Evolutionary conservation across 768 basidiomycete species (phyloP).

Genomic region (Mycena belliarum): DNA sequence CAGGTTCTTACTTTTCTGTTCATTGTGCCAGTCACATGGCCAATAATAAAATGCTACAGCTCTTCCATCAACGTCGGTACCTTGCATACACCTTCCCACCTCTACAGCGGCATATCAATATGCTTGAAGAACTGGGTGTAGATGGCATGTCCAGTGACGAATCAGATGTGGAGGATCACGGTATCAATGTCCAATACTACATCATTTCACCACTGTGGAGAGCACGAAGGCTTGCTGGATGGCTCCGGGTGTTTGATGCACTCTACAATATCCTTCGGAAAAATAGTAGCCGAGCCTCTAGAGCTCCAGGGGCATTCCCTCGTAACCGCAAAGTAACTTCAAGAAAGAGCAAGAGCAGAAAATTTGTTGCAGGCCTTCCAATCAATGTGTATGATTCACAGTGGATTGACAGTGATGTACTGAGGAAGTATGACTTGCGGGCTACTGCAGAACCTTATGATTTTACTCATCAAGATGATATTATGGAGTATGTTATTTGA

Average conservation of each 20-base stretch:
- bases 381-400: constrained; percentile 16
- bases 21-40: not conserved
- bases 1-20: not conserved
- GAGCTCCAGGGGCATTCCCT: constrained; percentile 8
- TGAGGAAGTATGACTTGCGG: not conserved
- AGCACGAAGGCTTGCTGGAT: constrained; percentile 12
- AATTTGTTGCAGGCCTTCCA: constrained; percentile 21
- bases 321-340: not conserved
- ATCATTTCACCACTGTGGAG: constrained; percentile 21
- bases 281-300: not conserved
- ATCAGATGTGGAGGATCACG: constrained; percentile 19
- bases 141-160: constrained; percentile 31
- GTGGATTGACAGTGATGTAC: constrained; percentile 10
- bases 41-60: not conserved
- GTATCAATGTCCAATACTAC: not conserved
- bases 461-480: constrained; percentile 16
- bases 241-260: constrained; percentile 24
- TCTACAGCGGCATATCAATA: constrained; percentile 15
- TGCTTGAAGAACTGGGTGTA: constrained; percentile 23
- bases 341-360: constrained; percentile 1
- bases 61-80: constrained; percentile 4
- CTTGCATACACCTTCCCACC: constrained; percentile 7
- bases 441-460: constrained; percentile 12
- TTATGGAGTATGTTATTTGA: constrained; percentile 12
- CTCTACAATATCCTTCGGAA: constrained; percentile 12